Evolutionary conservation across 768 basidiomycete species (phyloP).

Genomic region (Boletus pseudopeckii): DNA sequence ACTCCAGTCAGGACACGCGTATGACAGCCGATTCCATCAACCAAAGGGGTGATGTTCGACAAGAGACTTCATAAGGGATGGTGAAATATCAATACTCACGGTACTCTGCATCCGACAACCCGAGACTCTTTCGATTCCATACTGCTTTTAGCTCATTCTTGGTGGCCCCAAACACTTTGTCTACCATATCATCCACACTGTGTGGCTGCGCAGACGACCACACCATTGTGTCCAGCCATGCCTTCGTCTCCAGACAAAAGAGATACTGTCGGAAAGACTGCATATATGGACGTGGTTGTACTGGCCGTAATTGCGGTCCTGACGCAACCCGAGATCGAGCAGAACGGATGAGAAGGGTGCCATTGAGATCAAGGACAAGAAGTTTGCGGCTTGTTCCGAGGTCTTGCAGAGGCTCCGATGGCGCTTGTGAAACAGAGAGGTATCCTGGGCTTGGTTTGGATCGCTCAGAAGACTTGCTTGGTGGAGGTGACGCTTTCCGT

Average conservation of each 20-base stretch:
- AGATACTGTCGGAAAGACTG: slow-evolving; percentile 58
- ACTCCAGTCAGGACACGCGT: background rate
- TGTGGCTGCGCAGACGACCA: slow-evolving; percentile 88
- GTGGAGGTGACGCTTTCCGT: slow-evolving; percentile 3
- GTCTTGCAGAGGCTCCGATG: slow-evolving; percentile 27
- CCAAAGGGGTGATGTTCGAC: slow-evolving; percentile 14
- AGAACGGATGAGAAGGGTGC: slow-evolving; percentile 65
- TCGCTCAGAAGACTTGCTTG: background rate
- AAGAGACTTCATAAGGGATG: background rate
- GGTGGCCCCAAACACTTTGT: slow-evolving; percentile 49
- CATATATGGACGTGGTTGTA: slow-evolving; percentile 67
- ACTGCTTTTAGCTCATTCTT: slow-evolving; percentile 50
- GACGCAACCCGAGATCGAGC: slow-evolving; percentile 19
- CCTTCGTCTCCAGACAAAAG: slow-evolving; percentile 53
- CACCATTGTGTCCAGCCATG: slow-evolving; percentile 81
- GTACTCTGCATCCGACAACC: slow-evolving; percentile 58
- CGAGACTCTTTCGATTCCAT: slow-evolving; percentile 80
- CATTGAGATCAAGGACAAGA: slow-evolving; percentile 65
- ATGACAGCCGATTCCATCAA: background rate
- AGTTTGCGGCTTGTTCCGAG: slow-evolving; percentile 50
- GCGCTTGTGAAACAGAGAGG: slow-evolving; percentile 30
- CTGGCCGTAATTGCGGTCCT: slow-evolving; percentile 31
- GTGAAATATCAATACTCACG: slow-evolving; percentile 46
- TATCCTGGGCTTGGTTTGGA: slow-evolving; percentile 35
- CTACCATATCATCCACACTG: slow-evolving; percentile 73